These are phyloP conservation scores for Simplicillium sp. DNA, from an alignment of 2,329 filamentous ascomycete species.

Conservation along the genomic window DNA sequence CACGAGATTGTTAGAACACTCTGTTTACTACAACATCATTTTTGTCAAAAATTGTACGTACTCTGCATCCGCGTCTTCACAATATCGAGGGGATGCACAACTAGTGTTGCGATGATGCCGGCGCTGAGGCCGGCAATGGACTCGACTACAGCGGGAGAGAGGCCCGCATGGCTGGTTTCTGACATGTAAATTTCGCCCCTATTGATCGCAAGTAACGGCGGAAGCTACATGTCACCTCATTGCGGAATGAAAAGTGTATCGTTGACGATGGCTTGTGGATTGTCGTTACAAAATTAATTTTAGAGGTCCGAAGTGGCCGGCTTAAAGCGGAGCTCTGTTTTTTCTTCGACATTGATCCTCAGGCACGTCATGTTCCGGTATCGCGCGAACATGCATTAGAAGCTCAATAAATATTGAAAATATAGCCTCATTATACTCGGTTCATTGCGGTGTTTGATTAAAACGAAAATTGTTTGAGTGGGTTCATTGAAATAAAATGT, in stretches of 20 bases:
- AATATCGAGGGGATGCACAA: slow-evolving; percentile 86
- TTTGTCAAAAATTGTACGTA: slow-evolving; percentile 26
- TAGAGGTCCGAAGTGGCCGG: not conserved
- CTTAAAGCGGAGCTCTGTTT: not conserved
- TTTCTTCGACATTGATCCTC: no score
- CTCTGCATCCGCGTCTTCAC: slow-evolving; percentile 94
- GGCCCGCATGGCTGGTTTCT: slow-evolving; percentile 41
- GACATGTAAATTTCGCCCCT: slow-evolving; percentile 29
- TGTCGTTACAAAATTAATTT: not conserved
- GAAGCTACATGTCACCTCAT: not conserved
- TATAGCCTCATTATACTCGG: no score
- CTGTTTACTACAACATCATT: not conserved
- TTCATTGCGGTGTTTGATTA: no score
- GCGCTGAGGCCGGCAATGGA: slow-evolving; percentile 83
- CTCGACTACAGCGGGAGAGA: slow-evolving; percentile 75
- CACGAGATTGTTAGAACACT: not conserved
- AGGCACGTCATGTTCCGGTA: no score
- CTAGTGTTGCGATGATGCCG: slow-evolving; percentile 75
- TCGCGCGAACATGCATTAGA: no score
- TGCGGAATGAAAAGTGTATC: not conserved
- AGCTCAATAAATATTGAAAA: no score
- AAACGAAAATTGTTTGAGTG: no score
- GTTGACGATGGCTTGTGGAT: not conserved
- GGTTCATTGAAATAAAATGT: no score
- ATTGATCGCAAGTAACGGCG: not conserved